Percentiles rank a stretch among this genome's conserved stretches.
Conservation (phyloP, 2,329 filamentous ascomycete genomes). For the Xylaria sp. region DNA sequence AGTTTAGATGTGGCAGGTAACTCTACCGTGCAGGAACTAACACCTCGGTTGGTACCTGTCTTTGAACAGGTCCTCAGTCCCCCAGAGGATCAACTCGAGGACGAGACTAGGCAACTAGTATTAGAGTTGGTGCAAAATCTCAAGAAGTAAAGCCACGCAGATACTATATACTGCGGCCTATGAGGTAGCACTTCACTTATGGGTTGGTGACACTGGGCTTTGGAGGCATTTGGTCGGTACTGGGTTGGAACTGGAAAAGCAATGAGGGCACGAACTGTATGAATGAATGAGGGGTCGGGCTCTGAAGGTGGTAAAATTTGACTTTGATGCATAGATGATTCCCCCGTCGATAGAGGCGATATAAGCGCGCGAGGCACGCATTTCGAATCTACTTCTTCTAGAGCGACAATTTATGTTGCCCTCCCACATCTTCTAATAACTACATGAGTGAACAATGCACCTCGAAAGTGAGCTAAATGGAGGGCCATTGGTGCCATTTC, state of each 20-base stretch:
- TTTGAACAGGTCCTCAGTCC: conserved; percentile 78
- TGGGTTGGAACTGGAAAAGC: conserved; percentile 27
- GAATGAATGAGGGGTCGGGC: conserved; percentile 46
- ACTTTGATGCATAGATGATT: conserved; percentile 47
- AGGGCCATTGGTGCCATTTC: too few relatives aligned
- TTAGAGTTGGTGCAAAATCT: conserved; percentile 65
- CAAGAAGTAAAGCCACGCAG: conserved; percentile 37
- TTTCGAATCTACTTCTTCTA: conserved; percentile 16
- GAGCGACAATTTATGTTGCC: conserved; percentile 2
- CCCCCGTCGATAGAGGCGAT: conserved; percentile 46
- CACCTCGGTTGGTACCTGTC: conserved; percentile 73
- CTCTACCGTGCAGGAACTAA: conserved; percentile 74
- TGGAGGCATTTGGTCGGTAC: conserved; percentile 8
- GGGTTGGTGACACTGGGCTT: conserved; percentile 18
- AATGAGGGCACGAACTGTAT: conserved; percentile 46
- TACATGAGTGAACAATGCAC: neutral
- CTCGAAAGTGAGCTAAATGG: neutral
- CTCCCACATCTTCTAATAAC: neutral
- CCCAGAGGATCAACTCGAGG: conserved; percentile 79
- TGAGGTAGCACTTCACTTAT: conserved; percentile 18
- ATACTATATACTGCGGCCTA: conserved; percentile 6
- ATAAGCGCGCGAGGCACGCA: conserved; percentile 23
- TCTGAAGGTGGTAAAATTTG: conserved; percentile 34
- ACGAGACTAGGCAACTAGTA: conserved; percentile 74
- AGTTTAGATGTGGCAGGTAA: conserved; percentile 72